phyloP scores from a whole-genome alignment of 140 eudicot species.

The Stevia rebaudiana region DNA sequence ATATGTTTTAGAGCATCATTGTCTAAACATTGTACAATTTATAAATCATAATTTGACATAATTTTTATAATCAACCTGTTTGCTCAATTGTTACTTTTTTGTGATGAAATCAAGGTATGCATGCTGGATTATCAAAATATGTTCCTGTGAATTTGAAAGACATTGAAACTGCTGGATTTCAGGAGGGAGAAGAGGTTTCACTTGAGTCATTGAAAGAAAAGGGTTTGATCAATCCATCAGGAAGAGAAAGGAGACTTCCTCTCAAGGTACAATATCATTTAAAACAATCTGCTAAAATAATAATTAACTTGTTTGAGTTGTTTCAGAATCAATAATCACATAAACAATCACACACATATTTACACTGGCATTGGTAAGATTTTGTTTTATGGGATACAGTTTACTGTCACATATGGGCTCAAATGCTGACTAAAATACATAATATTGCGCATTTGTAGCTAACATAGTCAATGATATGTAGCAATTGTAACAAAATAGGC shows the following conservation, averaged over 20 bases:
- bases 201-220: conserved; percentile 69
- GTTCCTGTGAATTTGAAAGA: conserved; percentile 83
- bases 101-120: conserved; percentile 52
- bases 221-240: conserved; percentile 90
- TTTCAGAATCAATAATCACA: neutral
- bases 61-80: too few species aligned
- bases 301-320: neutral
- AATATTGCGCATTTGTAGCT: neutral
- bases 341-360: too few species aligned
- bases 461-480: neutral
- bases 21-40: too few species aligned
- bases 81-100: neutral
- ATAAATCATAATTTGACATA: too few species aligned
- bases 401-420: too few species aligned
- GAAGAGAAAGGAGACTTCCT: conserved; percentile 86
- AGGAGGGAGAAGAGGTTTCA: conserved; percentile 95
- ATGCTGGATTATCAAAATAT: conserved; percentile 76
- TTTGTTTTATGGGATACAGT: neutral
- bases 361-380: neutral
- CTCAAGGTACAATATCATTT: conserved; percentile 46
- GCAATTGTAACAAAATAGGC: neutral
- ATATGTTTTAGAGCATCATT: too few species aligned
- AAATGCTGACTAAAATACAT: neutral
- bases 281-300: neutral
- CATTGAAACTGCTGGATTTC: conserved; percentile 70